Evolutionary conservation across 2,329 filamentous ascomycete genomes (phyloP).

Genomic region (Pseudocercospora fijiensis): DNA sequence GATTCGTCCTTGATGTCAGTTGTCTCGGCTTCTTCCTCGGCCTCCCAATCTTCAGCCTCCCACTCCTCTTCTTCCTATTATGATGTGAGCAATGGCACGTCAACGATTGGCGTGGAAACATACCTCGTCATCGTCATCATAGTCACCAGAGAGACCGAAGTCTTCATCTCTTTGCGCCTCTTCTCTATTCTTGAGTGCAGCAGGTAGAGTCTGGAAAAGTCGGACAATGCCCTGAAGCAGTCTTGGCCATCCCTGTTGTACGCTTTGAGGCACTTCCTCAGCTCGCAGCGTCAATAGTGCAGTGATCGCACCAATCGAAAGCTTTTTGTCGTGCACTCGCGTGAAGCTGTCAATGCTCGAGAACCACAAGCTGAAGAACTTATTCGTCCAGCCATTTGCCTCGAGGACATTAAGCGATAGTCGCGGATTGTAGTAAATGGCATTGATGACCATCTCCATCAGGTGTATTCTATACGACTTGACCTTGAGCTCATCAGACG

Average conservation of each 20-base stretch:
- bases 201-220: slow-evolving; percentile 86
- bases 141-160: slow-evolving; percentile 74
- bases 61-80: slow-evolving; percentile 69
- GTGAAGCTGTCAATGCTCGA: slow-evolving; percentile 91
- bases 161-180: slow-evolving; percentile 84
- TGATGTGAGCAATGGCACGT: slow-evolving; percentile 14
- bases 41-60: slow-evolving; percentile 70
- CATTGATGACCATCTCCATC: slow-evolving; percentile 99
- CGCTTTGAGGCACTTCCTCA: slow-evolving; percentile 83
- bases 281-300: slow-evolving; percentile 76
- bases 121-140: slow-evolving; percentile 67
- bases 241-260: slow-evolving; percentile 92
- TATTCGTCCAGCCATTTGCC: slow-evolving; percentile 90
- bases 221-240: slow-evolving; percentile 84
- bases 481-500: slow-evolving; percentile 73
- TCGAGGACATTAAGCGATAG: slow-evolving; percentile 87
- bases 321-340: slow-evolving; percentile 96
- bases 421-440: slow-evolving; percentile 93
- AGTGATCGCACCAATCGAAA: slow-evolving; percentile 91
- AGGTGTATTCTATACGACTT: slow-evolving; percentile 94
- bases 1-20: slow-evolving; percentile 81
- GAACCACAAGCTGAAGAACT: slow-evolving; percentile 99
- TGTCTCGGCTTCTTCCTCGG: slow-evolving; percentile 62
- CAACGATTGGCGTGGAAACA: not conserved
- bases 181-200: slow-evolving; percentile 86